These are phyloP conservation scores for Galeopsis tetrahit DNA, from an alignment of 257 asterid species.

Conservation along the genomic window DNA sequence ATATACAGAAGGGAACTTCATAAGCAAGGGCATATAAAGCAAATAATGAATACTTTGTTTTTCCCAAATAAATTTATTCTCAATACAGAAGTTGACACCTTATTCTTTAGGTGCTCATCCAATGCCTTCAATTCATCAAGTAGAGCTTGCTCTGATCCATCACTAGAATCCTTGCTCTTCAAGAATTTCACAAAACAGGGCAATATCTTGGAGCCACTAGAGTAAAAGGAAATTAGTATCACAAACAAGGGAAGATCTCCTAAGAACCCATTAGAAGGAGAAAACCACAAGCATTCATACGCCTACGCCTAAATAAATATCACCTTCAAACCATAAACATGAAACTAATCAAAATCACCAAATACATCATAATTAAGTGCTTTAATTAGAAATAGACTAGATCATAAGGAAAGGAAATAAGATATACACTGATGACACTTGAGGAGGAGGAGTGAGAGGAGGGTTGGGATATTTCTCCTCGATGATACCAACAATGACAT, in stretches of 20 bases:
- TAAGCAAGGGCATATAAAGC: not conserved
- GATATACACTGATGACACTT: slow-evolving; percentile 62
- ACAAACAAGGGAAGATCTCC: not conserved
- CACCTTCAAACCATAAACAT: not conserved
- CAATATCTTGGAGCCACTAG: slow-evolving; percentile 69
- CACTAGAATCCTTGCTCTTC: slow-evolving; percentile 73
- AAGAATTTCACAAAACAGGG: slow-evolving; percentile 64
- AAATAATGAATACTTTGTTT: not conserved
- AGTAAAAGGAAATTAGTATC: not conserved
- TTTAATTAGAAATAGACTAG: not conserved
- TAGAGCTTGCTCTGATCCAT: slow-evolving; percentile 68
- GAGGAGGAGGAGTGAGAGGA: slow-evolving; percentile 61
- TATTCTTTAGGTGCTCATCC: slow-evolving; percentile 70
- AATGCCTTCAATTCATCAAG: slow-evolving; percentile 65
- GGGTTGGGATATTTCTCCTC: slow-evolving; percentile 75
- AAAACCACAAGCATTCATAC: not conserved
- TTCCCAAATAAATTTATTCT: not conserved
- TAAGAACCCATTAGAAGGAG: not conserved
- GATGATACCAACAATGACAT: slow-evolving; percentile 63
- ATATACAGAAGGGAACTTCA: slow-evolving; percentile 6
- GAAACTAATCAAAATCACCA: slow-evolving; percentile 3
- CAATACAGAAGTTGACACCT: slow-evolving; percentile 43
- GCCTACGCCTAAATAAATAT: slow-evolving; percentile 10
- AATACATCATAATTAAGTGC: not conserved
- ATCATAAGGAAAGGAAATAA: slow-evolving; percentile 13